phyloP scores from a whole-genome alignment of 306 rosid species.

The Trifolium repens region DNA sequence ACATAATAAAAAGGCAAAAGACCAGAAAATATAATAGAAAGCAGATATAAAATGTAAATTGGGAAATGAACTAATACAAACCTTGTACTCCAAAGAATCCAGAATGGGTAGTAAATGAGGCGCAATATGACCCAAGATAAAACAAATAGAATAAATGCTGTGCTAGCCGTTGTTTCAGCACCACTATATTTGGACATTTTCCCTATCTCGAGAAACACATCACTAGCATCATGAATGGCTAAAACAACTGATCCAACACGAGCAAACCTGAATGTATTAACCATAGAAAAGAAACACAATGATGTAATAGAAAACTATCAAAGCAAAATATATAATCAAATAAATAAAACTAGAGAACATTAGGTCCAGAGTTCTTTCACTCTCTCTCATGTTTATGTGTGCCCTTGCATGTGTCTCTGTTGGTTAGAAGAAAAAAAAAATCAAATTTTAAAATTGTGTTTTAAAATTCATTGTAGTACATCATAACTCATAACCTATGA shows the following conservation, averaged over 20 bases:
- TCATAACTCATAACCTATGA: constrained; percentile 2
- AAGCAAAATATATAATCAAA: constrained; percentile 6
- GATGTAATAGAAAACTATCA: constrained; percentile 12
- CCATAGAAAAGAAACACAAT: constrained; percentile 44
- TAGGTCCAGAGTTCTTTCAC: constrained; percentile 18
- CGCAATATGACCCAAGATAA: constrained; percentile 91
- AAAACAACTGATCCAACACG: constrained; percentile 95
- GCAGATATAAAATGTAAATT: constrained; percentile 19
- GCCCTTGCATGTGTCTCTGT: neutral
- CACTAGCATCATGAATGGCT: constrained; percentile 96
- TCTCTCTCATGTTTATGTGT: neutral
- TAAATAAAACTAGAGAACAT: constrained; percentile 6
- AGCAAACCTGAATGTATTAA: constrained; percentile 73
- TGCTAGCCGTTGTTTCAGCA: constrained; percentile 79
- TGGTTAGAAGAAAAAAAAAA: neutral
- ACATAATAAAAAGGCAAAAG: constrained; percentile 6
- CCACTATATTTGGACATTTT: constrained; percentile 98
- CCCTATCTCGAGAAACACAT: constrained; percentile 94
- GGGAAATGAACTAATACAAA: constrained; percentile 47
- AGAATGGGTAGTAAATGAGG: constrained; percentile 95
- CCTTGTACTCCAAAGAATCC: constrained; percentile 99
- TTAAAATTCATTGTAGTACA: constrained; percentile 15
- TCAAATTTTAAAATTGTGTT: constrained; percentile 7
- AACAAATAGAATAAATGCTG: constrained; percentile 85
- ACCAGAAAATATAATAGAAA: constrained; percentile 23